Percentiles rank a stretch among this genome's conserved stretches.
phyloP scores from a whole-genome alignment of 345 rosid species.

The Moringa oleifera region DNA sequence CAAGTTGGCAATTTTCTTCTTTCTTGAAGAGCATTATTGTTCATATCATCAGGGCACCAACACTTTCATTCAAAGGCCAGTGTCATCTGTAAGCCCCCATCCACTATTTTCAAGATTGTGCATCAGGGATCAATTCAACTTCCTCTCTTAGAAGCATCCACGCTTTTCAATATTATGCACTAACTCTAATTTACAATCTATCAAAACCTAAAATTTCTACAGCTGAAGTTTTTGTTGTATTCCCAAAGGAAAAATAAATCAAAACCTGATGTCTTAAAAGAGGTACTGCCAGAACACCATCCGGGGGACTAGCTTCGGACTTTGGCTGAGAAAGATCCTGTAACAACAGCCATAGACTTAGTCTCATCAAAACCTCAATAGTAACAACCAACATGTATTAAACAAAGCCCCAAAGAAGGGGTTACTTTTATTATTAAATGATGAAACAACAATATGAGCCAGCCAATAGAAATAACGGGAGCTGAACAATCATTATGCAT shows the following conservation, averaged over 20 bases:
- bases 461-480: not conserved
- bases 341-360: constrained; percentile 1
- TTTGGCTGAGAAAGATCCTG: constrained; percentile 82
- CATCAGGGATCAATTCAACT: not conserved
- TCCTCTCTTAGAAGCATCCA: not conserved
- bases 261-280: constrained; percentile 93
- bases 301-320: constrained; percentile 77
- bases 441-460: not conserved
- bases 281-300: constrained; percentile 73
- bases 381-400: too few species aligned
- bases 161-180: not conserved
- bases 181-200: not conserved
- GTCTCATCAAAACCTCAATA: not conserved
- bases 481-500: constrained; percentile 1
- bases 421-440: not conserved
- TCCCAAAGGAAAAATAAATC: not conserved
- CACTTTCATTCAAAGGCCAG: not conserved
- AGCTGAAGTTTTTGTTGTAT: not conserved
- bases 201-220: not conserved
- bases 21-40: too few species aligned
- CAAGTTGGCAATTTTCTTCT: too few species aligned
- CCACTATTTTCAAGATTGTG: too few species aligned
- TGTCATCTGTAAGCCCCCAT: not conserved
- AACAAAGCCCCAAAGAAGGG: not conserved
- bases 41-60: too few species aligned